phyloP scores from a whole-genome alignment of 441 rosid genomes.

The Adansonia rubrostipa region DNA sequence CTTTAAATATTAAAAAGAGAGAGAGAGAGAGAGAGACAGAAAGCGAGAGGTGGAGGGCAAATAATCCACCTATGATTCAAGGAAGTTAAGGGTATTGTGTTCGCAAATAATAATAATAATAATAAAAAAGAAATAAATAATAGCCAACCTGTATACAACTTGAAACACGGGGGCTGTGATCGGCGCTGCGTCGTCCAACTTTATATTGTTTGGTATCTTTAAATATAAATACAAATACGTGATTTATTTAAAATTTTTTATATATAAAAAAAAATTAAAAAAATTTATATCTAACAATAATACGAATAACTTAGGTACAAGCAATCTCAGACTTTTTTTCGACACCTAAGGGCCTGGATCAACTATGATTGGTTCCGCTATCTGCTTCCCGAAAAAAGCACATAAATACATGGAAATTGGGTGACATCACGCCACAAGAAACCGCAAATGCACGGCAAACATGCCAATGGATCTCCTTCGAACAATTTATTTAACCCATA shows the following conservation, averaged over 20 bases:
- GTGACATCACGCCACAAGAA: not conserved
- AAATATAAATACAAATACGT: too few species aligned
- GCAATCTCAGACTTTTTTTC: constrained; percentile 76
- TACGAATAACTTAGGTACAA: constrained; percentile 39
- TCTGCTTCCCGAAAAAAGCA: constrained; percentile 61
- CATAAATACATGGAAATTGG: not conserved
- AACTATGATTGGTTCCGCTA: constrained; percentile 77
- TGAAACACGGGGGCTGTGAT: constrained; percentile 80
- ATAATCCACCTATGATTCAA: too few species aligned
- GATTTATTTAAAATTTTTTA: too few species aligned
- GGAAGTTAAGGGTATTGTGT: not conserved
- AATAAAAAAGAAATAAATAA: constrained; percentile 12
- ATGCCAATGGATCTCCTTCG: too few species aligned
- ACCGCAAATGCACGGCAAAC: too few species aligned
- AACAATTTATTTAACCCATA: too few species aligned
- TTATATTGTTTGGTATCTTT: too few species aligned
- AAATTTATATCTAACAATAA: too few species aligned
- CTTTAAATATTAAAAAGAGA: too few species aligned
- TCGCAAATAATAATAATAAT: not conserved
- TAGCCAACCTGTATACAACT: constrained; percentile 76
- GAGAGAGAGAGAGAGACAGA: too few species aligned
- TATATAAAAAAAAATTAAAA: too few species aligned
- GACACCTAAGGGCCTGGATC: constrained; percentile 90
- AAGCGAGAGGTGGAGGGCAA: too few species aligned
- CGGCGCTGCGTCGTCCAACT: constrained; percentile 57